Base-by-base conservation (phyloP, 352 stramenopile species). In the Phytophthora sojae region DNA sequence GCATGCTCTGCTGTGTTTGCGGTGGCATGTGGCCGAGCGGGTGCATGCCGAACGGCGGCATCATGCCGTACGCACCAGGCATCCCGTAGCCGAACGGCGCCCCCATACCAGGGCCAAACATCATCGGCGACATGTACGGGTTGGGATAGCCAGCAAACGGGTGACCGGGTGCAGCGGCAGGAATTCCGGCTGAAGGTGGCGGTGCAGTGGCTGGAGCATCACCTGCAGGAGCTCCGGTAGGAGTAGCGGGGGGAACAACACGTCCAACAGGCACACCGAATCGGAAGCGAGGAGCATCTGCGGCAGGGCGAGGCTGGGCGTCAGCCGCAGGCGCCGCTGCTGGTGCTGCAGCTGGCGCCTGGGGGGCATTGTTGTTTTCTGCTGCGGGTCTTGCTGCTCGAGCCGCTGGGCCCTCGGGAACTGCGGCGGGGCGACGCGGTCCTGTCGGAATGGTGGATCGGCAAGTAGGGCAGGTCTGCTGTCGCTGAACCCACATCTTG, bases 391-490 rank as follows among this genome's bases (percentile, higher is more conserved):
- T 60, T 60, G 57, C 67, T 49, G 50, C 70, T 59, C 61, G 61
- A 66, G 73, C 35, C 17, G 65, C 57, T 35, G 76, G 57, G 32
- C 64, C 71, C 21, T 80, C 67, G 3, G 73, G 62, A 61, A 81
- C 68, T 12, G 85, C 72, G 6, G 82, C 66, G 1, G 82, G 77
- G 15, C 76, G 85, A 61, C 72, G 72, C 12, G 77, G 76, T 19
- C 83, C 83, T 6, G 86, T 93, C 12, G 93, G 91, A 76, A 99
- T 99, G 25, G 97, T 96, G 3, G 92, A 92, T 26, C 97, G 91
- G 75, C 98, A 99, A 2, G 97, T 99, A 0, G 98, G 98, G 75
- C 97, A 99, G 8, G 93, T 98, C 61, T 99, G 98, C 71, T 99
- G 97, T 61, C 99, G 97, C 67, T 99, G 96, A 15, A 99, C 90